phyloP scores from a whole-genome alignment of 1,284 basidiomycete species.

The Pisolithus thermaeus region DNA sequence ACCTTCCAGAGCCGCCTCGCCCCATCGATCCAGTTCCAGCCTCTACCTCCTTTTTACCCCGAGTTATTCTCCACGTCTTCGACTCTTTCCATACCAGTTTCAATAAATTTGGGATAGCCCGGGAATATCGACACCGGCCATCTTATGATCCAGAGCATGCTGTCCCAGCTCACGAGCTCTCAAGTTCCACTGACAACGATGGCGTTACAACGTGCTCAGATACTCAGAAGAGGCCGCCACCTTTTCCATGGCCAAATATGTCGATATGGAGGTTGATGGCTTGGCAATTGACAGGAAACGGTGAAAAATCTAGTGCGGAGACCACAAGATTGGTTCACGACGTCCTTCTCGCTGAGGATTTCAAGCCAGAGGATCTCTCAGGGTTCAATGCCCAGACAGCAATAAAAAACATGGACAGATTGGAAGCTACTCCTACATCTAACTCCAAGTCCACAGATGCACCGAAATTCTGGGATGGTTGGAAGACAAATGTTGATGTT shows the following conservation, averaged over 20 bases:
- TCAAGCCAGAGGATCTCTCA: conserved; percentile 6
- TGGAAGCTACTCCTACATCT: too few species aligned
- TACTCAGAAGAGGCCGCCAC: too few species aligned
- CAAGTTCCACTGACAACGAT: not conserved
- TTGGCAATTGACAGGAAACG: too few species aligned
- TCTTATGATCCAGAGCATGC: conserved; percentile 17
- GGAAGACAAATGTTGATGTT: conserved; percentile 1
- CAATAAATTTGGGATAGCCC: conserved; percentile 15
- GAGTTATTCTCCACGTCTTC: not conserved
- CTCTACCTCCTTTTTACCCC: not conserved
- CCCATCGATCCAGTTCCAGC: not conserved
- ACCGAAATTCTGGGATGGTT: not conserved
- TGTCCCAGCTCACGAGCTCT: conserved; percentile 3
- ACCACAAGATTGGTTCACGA: conserved; percentile 8
- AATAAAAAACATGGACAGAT: conserved; percentile 1
- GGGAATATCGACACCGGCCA: conserved; percentile 16
- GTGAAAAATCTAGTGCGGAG: conserved; percentile 17
- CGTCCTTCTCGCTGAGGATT: conserved; percentile 10
- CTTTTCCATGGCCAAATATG: too few species aligned
- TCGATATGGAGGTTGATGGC: too few species aligned
- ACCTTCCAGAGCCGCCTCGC: conserved; percentile 8
- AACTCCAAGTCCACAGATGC: too few species aligned
- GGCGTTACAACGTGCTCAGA: not conserved
- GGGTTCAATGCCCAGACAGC: conserved; percentile 10
- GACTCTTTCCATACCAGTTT: conserved; percentile 1